Percentiles rank a stretch among this genome's conserved stretches.
These are phyloP conservation scores for Chlorella sp. DNA, from an alignment of 139 green algal species.

Conservation along the genomic window DNA sequence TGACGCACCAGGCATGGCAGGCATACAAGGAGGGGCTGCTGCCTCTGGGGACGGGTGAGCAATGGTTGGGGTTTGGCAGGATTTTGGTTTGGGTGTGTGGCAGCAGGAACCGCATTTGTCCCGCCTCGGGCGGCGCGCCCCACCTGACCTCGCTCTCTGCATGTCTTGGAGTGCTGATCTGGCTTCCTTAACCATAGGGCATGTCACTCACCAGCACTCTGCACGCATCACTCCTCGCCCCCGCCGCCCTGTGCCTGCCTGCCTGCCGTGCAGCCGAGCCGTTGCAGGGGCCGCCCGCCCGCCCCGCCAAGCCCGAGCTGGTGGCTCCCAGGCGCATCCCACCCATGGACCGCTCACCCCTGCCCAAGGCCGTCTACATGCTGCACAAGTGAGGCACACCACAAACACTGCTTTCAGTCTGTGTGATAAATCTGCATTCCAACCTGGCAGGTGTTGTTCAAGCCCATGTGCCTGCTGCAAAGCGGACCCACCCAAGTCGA, in stretches of 20 bases:
- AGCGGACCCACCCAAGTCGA: no score
- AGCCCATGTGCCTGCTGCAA: no score
- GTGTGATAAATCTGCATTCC: neutral
- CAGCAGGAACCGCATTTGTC: no score
- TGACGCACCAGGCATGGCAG: conserved; percentile 66
- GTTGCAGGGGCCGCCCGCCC: neutral
- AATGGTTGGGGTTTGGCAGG: conserved; percentile 42
- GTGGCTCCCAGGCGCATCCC: conserved; percentile 36
- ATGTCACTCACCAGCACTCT: no score
- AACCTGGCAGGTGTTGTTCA: no score
- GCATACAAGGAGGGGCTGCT: conserved; percentile 55
- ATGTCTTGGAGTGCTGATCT: no score
- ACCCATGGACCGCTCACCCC: conserved; percentile 24
- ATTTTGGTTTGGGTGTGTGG: no score
- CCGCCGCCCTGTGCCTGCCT: neutral
- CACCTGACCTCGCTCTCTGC: no score
- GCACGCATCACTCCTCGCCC: neutral
- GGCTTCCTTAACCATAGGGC: no score
- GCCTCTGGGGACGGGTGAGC: conserved; percentile 54
- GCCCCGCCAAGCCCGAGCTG: conserved; percentile 13
- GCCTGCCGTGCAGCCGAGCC: neutral
- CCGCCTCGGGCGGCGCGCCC: no score
- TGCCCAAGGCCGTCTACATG: conserved; percentile 69
- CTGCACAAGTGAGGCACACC: conserved; percentile 78
- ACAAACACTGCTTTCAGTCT: neutral